Base-by-base conservation (phyloP, 371 early-diverging fungal species). In the Ordospora colligata region DNA sequence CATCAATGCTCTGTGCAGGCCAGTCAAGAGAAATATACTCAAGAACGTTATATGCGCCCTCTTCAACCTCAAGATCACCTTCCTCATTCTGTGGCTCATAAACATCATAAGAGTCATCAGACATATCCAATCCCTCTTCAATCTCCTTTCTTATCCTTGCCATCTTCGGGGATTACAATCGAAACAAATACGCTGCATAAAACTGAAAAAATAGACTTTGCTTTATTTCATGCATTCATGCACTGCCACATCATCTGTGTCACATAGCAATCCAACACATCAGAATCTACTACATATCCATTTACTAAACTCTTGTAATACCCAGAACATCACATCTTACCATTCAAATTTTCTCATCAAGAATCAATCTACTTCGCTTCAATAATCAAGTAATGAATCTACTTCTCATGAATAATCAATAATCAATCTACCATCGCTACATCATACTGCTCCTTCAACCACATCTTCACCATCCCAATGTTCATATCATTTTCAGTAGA, bases 401-500 rank as follows among this genome's bases (percentile, higher is more conserved):
- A n/a, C n/a, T n/a, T n/a, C n/a, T n/a, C n/a, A n/a, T n/a, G n/a
- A n/a, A n/a, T n/a, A n/a, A n/a, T n/a, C n/a, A n/a, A n/a, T n/a
- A n/a, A n/a, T 12, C 19, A n/a, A 12, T 47, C 19, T 4, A 3
- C 47, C 17, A 14, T 37, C 40, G 40, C 17, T 37, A 50, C 22
- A 40, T 46, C 3, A 27, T 42, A 50, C 51, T 89, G 88, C 85
- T 91, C 91, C 79, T 90, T 92, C 78, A 96, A 86, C 97, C 97
- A 97, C 83, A 93, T 90, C 47, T 93, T 86, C 40, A 95, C 94
- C 43, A 93, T 87, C 82, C 94, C 94, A 78, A 96, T 94, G 84
- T 96, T 96, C 70, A 91, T 90, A 79, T 91, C 89, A 79, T 94
- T 94, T 84, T 94, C 93, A 74, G 96, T 94, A 32, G 97, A 96